Conservation (phyloP, 305 asterid genomes). For the Fraxinus platypoda region DNA sequence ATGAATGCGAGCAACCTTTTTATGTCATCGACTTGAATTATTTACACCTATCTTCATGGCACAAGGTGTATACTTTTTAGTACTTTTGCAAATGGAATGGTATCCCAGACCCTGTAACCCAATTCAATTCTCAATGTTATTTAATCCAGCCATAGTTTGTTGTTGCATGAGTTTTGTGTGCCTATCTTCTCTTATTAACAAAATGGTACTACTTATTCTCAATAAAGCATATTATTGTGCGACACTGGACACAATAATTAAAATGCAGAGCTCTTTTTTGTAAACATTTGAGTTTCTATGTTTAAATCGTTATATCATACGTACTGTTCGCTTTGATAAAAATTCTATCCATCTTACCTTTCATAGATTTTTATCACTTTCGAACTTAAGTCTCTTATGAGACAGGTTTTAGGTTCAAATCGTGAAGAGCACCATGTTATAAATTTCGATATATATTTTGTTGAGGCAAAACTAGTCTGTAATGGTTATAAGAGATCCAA, state of each 20-base stretch:
- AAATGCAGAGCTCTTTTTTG: neutral
- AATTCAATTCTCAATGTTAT: neutral
- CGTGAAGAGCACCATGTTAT: neutral
- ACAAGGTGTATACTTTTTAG: neutral
- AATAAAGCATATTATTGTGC: neutral
- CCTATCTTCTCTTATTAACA: neutral
- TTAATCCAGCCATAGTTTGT: neutral
- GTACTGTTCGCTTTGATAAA: too few relatives aligned
- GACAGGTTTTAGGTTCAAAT: neutral
- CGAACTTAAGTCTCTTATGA: neutral
- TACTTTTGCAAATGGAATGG: neutral
- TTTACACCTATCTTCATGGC: neutral
- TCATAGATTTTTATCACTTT: neutral
- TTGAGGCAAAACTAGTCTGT: neutral
- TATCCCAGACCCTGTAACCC: neutral
- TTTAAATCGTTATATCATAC: too few relatives aligned
- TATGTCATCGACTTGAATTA: neutral
- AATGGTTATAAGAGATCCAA: neutral
- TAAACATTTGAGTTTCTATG: neutral
- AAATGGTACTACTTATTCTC: neutral
- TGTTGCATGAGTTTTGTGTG: neutral
- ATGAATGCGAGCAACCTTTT: neutral
- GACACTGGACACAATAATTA: neutral
- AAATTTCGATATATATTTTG: neutral
- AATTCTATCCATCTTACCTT: neutral